Evolutionary conservation across 176 grass and related monocot species (phyloP).

Genomic region (Rhipidocladum racemiflorum): DNA sequence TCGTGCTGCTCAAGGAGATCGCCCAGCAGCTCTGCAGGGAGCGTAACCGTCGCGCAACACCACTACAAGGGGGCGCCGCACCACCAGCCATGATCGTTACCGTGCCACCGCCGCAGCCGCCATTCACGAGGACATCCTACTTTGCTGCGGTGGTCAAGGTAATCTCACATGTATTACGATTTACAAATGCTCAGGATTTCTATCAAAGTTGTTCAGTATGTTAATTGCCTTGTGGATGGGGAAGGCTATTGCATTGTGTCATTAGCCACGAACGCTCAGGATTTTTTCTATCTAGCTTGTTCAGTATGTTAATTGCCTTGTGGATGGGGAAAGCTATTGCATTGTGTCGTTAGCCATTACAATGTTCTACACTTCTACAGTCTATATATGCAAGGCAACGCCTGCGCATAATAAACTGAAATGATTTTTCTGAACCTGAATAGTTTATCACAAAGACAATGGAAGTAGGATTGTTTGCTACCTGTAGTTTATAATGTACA

Average conservation of each 20-base stretch:
- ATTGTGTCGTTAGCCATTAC: not conserved
- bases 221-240: no score
- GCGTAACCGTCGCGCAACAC: conserved; percentile 21
- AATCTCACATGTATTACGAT: conserved; percentile 13
- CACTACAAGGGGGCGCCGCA: conserved; percentile 27
- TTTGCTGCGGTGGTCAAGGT: conserved; percentile 55
- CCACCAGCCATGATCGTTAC: conserved; percentile 22
- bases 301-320: not conserved
- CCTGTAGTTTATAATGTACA: not conserved
- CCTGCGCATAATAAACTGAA: not conserved
- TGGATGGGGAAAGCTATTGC: not conserved
- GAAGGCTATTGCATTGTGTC: no score
- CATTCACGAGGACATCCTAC: conserved; percentile 36
- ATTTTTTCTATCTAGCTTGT: not conserved
- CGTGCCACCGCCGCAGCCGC: conserved; percentile 3
- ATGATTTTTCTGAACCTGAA: not conserved
- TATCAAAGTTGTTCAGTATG: no score
- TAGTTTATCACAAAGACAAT: not conserved
- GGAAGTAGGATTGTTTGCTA: not conserved
- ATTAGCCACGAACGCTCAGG: no score
- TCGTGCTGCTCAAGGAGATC: conserved; percentile 75
- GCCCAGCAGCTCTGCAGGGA: conserved; percentile 77
- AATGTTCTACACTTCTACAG: no score
- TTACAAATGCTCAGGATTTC: not conserved
- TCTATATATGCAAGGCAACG: not conserved